Conservation (phyloP, 2,329 filamentous ascomycete species). For the Fusarium succisae region DNA sequence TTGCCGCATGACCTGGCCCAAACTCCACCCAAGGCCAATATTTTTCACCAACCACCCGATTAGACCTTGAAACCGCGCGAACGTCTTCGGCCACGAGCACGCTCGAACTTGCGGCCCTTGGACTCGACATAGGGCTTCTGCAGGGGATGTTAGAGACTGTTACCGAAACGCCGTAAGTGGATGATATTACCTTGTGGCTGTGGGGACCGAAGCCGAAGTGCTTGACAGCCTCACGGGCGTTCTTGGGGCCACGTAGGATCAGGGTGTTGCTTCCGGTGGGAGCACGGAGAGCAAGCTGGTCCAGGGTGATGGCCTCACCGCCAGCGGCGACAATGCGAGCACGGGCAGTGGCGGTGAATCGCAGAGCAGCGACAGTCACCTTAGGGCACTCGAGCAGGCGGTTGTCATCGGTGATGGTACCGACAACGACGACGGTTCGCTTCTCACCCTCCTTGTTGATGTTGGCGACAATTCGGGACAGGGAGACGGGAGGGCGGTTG, state of each 20-base stretch:
- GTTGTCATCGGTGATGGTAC: constrained; percentile 98
- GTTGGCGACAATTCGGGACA: constrained; percentile 87
- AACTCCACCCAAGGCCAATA: constrained; percentile 42
- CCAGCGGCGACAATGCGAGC: constrained; percentile 93
- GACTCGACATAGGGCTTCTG: constrained; percentile 96
- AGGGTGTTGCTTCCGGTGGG: constrained; percentile 98
- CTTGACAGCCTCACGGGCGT: constrained; percentile 96
- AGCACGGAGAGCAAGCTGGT: constrained; percentile 94
- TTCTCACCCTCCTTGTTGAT: constrained; percentile 71
- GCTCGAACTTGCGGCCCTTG: constrained; percentile 99
- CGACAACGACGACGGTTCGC: constrained; percentile 93
- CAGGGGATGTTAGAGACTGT: constrained; percentile 47
- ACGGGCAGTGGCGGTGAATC: constrained; percentile 95
- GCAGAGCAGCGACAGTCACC: constrained; percentile 90
- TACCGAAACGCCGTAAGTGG: accelerated
- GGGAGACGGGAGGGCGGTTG: constrained; percentile 94
- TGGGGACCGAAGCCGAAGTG: constrained; percentile 99
- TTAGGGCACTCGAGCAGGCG: constrained; percentile 91
- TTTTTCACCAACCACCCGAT: constrained; percentile 52
- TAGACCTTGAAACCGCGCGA: constrained; percentile 99
- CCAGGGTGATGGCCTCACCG: constrained; percentile 93
- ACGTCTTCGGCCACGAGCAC: constrained; percentile 97
- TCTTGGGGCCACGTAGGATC: constrained; percentile 97
- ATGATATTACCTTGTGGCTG: constrained; percentile 83
- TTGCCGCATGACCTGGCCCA: constrained; percentile 42